Base-by-base conservation (phyloP, 441 rosid species). In the Croton laevigatus region DNA sequence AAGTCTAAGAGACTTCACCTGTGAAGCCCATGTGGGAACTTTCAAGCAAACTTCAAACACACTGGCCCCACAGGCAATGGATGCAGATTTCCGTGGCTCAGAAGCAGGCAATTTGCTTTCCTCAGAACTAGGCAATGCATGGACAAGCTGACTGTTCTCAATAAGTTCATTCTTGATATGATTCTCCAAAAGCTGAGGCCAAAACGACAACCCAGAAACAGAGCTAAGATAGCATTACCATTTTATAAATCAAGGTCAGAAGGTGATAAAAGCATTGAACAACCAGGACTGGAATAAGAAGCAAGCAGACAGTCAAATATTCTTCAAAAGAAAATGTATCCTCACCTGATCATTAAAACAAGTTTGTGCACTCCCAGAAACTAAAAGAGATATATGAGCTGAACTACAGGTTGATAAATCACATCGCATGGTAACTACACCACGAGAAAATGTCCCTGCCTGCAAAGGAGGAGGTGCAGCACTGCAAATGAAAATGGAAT, bases 391-490 rank as follows among this genome's bases (percentile, higher is more conserved):
- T 76, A 93, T 78, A 65, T 93, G 97, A 68, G 99, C 94, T 23
- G 87, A 85, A 80, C 92, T 86, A 80, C 91, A 86, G 27, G 99
- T 95, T 46, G 96, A 91, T 69, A 95, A 66, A 78, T 95, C 99
- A 78, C 99, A 95, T 51, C 95, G 84, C 99, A 95, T 95, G 73
- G 99, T 95, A 75, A 95, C 91, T 17, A 95, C 96, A 73, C 98
- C 99, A 75, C 97, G 99, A 80, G 97, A 85, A 81, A 91, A 93
- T 75, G 97, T 78, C 79, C 97, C 99, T 20, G 98, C 98, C 80
- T 95, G 99, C 78, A 93, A 97, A 65, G 99, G 99, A 27, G 99
- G 99, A 64, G 98, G 96, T 52, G 98, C 90, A 75, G 99, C 98
- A 87, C 99, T 95, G 87, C 76, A 85, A 70, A 81, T 51, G 3